These are phyloP conservation scores for Candida multigemmis DNA, from an alignment of 805 yeast genomes.

Conservation along the genomic window DNA sequence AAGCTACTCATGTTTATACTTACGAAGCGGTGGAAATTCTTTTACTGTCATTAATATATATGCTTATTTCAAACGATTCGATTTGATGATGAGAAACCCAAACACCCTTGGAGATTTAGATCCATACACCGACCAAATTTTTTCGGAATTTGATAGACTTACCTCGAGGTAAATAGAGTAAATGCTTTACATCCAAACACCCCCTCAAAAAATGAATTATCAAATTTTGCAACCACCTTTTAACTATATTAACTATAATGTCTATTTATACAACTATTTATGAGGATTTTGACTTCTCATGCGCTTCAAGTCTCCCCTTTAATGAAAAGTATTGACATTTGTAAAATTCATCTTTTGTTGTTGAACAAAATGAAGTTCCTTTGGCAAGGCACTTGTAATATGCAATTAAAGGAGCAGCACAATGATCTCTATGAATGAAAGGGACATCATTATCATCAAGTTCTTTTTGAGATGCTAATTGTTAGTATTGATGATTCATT, in stretches of 20 bases:
- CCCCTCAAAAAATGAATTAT: too few relatives aligned
- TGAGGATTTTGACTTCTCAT: conserved; percentile 1
- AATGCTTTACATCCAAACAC: too few relatives aligned
- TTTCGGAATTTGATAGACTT: too few relatives aligned
- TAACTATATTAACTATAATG: too few relatives aligned
- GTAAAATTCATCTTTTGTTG: conserved; percentile 33
- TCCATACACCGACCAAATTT: too few relatives aligned
- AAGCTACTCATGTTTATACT: too few relatives aligned
- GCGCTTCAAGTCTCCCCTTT: conserved; percentile 30
- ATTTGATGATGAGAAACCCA: too few relatives aligned
- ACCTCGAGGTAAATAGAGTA: too few relatives aligned
- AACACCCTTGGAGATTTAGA: too few relatives aligned
- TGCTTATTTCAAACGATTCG: too few relatives aligned
- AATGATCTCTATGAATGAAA: conserved; percentile 33
- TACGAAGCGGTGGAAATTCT: conserved; percentile 36
- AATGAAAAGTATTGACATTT: conserved; percentile 34
- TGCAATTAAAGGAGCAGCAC: conserved; percentile 33
- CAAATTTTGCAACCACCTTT: too few relatives aligned
- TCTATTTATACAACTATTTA: not conserved
- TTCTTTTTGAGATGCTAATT: conserved; percentile 19
- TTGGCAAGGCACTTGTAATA: conserved; percentile 36
- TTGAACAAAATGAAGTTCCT: conserved; percentile 31
- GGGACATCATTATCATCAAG: conserved; percentile 34
- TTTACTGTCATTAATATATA: conserved; percentile 21
- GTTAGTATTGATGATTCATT: conserved; percentile 2